Conservation (phyloP, 2,329 filamentous ascomycete species). For the Aurifilum marmelostoma region DNA sequence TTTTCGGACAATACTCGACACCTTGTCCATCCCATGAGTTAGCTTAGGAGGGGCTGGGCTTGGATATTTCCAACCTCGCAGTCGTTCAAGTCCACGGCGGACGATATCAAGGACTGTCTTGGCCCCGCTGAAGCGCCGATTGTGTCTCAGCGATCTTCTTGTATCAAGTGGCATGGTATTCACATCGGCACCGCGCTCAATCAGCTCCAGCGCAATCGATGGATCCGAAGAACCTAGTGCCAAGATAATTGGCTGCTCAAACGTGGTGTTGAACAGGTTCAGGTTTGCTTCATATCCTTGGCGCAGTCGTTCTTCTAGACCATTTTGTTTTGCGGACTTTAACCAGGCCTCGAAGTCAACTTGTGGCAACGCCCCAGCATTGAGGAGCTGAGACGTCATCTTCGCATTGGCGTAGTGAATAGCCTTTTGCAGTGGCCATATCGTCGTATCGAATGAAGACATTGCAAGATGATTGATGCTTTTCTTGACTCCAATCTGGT, state of each 20-base stretch:
- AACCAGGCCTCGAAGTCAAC: slow-evolving; percentile 69
- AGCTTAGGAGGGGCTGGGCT: slow-evolving; percentile 36
- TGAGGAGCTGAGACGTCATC: slow-evolving; percentile 63
- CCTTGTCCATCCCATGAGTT: slow-evolving; percentile 49
- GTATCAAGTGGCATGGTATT: slow-evolving; percentile 57
- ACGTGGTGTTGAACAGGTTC: slow-evolving; percentile 47
- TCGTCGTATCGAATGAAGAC: slow-evolving; percentile 28
- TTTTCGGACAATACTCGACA: slow-evolving; percentile 53
- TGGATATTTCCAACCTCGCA: slow-evolving; percentile 50
- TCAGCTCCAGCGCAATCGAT: slow-evolving; percentile 57
- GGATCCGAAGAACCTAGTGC: slow-evolving; percentile 57
- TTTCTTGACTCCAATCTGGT: slow-evolving; percentile 62
- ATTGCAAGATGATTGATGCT: slow-evolving; percentile 69
- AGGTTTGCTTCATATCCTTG: slow-evolving; percentile 50
- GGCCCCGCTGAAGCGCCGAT: slow-evolving; percentile 40
- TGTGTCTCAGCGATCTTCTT: slow-evolving; percentile 35
- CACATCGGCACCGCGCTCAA: slow-evolving; percentile 67
- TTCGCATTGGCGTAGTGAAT: slow-evolving; percentile 55
- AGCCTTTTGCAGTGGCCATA: slow-evolving; percentile 55
- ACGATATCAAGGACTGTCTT: slow-evolving; percentile 65
- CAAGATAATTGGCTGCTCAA: slow-evolving; percentile 68
- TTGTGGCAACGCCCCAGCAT: slow-evolving; percentile 61
- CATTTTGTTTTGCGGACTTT: slow-evolving; percentile 54
- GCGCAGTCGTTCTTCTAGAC: slow-evolving; percentile 41
- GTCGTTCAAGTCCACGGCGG: slow-evolving; percentile 50